Evolutionary conservation across 306 rosid species (phyloP).

Genomic region (Cucumis sativus): Cucumber_9930_V3 NC_026659.2:19147501-19148000

Average conservation of each 20-base stretch:
- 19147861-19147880: conserved; percentile 26
- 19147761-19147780: conserved; percentile 5
- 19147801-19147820: conserved; percentile 51
- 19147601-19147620: conserved; percentile 43
- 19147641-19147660: conserved; percentile 25
- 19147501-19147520: conserved; percentile 13
- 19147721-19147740: conserved; percentile 18
- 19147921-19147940: conserved; percentile 10
- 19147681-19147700: conserved; percentile 28
- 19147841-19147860: conserved; percentile 33
- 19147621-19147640: conserved; percentile 29
- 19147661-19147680: conserved; percentile 49
- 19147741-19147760: not conserved
- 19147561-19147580: not conserved
- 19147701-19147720: conserved; percentile 25
- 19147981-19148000: conserved; percentile 60
- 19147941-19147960: conserved; percentile 39
- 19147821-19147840: conserved; percentile 59
- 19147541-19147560: conserved; percentile 4
- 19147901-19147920: conserved; percentile 73
- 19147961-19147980: conserved; percentile 86
- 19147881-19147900: conserved; percentile 60
- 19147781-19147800: conserved; percentile 34
- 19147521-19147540: not conserved
- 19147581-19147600: conserved; percentile 18